phyloP scores from a whole-genome alignment of 768 basidiomycete species.

The Termitomyces sp. region DNA sequence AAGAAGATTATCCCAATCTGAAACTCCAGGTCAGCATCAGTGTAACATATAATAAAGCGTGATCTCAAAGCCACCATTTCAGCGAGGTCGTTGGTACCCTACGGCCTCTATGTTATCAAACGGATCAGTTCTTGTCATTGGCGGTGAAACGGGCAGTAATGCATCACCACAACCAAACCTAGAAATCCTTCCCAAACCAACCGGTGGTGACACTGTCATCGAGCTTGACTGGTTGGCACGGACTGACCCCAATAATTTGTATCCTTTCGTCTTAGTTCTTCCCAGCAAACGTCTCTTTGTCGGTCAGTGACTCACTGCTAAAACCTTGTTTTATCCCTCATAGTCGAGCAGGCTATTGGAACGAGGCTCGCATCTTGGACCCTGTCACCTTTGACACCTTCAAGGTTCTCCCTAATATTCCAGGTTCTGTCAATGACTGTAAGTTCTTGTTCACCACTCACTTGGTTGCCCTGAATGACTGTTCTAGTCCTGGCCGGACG shows the following conservation, averaged over 20 bases:
- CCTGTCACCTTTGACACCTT: slow-evolving; percentile 60
- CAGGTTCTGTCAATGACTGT: slow-evolving; percentile 67
- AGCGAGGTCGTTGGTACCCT: slow-evolving; percentile 72
- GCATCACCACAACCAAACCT: slow-evolving; percentile 59
- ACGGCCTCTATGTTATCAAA: slow-evolving; percentile 65
- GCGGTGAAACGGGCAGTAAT: slow-evolving; percentile 72
- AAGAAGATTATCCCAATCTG: slow-evolving; percentile 58
- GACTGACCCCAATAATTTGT: slow-evolving; percentile 77
- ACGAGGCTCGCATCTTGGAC: slow-evolving; percentile 74
- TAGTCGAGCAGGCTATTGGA: slow-evolving; percentile 55
- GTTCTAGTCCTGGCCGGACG: slow-evolving; percentile 56
- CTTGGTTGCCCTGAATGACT: background rate
- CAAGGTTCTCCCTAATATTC: slow-evolving; percentile 60
- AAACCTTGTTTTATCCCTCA: background rate
- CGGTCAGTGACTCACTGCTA: slow-evolving; percentile 33
- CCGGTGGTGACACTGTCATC: slow-evolving; percentile 55
- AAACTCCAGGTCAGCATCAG: slow-evolving; percentile 48
- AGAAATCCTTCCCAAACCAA: slow-evolving; percentile 64
- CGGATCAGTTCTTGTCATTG: slow-evolving; percentile 67
- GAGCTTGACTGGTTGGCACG: slow-evolving; percentile 61
- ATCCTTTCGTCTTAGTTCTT: slow-evolving; percentile 70
- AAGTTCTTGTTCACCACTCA: slow-evolving; percentile 7
- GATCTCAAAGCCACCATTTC: background rate
- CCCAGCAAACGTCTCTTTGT: slow-evolving; percentile 68
- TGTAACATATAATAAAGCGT: background rate